Percentiles rank a stretch among this genome's conserved stretches.
phyloP scores from a whole-genome alignment of 345 rosid species.

The Mercurialis annua region DNA sequence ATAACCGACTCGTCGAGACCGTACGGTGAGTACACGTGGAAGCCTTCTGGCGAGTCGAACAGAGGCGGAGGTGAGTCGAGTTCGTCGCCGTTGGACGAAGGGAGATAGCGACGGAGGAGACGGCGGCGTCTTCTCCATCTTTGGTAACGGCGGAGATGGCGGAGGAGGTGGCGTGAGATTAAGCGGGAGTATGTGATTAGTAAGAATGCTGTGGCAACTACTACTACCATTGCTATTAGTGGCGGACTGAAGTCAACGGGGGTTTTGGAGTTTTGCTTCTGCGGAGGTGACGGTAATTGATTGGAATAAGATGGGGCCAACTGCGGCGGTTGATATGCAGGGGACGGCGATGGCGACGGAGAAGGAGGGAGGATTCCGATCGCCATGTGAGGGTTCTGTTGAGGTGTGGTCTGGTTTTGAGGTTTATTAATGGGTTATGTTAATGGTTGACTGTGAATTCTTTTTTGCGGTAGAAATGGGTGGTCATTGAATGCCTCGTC shows the following conservation, averaged over 20 bases:
- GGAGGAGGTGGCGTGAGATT: constrained; percentile 59
- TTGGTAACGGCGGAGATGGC: constrained; percentile 43
- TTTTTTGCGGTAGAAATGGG: constrained; percentile 17
- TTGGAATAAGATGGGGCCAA: not conserved
- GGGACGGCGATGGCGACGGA: constrained; percentile 24
- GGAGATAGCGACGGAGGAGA: constrained; percentile 31
- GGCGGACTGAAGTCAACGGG: constrained; percentile 86
- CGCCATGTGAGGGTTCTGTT: constrained; percentile 8
- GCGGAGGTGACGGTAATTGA: constrained; percentile 7
- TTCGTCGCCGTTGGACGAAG: constrained; percentile 47
- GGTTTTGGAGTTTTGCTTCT: constrained; percentile 30
- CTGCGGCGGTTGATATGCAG: constrained; percentile 16
- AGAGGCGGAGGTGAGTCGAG: constrained; percentile 50
- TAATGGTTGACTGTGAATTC: constrained; percentile 26
- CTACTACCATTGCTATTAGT: constrained; percentile 85
- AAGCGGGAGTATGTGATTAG: constrained; percentile 75
- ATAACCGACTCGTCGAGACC: constrained; percentile 88
- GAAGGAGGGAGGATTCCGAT: not conserved
- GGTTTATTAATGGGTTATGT: constrained; percentile 11
- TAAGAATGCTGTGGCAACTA: constrained; percentile 71
- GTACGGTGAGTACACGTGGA: constrained; percentile 52
- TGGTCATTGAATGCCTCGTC: constrained; percentile 42
- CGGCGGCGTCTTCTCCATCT: constrained; percentile 44
- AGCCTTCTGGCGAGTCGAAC: constrained; percentile 43
- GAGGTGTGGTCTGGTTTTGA: constrained; percentile 7